Base-by-base conservation (phyloP, 176 grass and related monocot genomes). In the Musa acuminata region DNA sequence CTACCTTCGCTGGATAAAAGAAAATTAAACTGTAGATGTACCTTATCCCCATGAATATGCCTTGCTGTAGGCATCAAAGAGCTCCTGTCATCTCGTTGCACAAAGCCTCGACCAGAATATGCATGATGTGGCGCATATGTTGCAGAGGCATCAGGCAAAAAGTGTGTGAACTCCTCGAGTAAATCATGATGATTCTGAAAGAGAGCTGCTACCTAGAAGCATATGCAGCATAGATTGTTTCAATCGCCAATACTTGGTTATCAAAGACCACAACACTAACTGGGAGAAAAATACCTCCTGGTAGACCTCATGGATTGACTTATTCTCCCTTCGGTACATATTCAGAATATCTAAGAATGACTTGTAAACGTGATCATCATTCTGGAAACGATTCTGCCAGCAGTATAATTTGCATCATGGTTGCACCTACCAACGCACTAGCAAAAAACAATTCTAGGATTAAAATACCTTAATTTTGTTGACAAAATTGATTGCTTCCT, bases 1-100 rank as follows among this genome's bases (percentile, higher is more conserved):
- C 57, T 60, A 60, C 8, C 57, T 9, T 17, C 17, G 14, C 16
- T 60, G 13, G 57, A n/a, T 60, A 19, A 60, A 60, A 14, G n/a
- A 19, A 60, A n/a, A 68, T 14, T 22, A 20, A 63, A 20, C 49
- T 19, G 55, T 66, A 29, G 62, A 72, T 66, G 11, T 83, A 99
- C 95, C 95, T 94, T 99, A 63, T 92, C 90, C 48, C 57, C 84
- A 67, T 91, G 85, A 79, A 53, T 14, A 67, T 76, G 64, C 77
- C 87, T 87, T 65, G 29, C 52, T 20, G 20, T 67, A 70, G 90
- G 82, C 85, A 97, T 86, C 74, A 89, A 69, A 83, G 88, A 83
- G 79, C 68, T 77, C 80, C 84, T 85, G 16, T 91, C 90, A 57
- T 99, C 90, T 53, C 82, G 64, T 72, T 79, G 89, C 55, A 79